Percentiles rank a stretch among this genome's conserved stretches.
Evolutionary conservation across 2,329 filamentous ascomycete genomes (phyloP).

Genomic region (Colletotrichum navitas): DNA sequence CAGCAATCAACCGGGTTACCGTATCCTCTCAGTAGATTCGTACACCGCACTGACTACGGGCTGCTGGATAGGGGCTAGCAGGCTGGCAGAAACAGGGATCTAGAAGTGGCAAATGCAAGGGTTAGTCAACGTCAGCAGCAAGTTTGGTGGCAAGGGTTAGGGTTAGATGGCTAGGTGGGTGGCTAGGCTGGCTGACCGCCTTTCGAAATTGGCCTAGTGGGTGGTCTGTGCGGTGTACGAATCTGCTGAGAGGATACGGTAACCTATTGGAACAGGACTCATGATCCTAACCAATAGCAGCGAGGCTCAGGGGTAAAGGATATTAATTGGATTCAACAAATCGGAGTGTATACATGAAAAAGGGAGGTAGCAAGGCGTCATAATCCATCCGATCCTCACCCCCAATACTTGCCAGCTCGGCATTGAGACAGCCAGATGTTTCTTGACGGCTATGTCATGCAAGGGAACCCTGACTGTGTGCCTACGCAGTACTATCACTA

Average conservation of each 20-base stretch:
- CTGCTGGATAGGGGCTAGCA: too few species aligned
- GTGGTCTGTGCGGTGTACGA: too few species aligned
- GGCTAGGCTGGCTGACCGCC: too few species aligned
- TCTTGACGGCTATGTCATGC: slow-evolving; percentile 19
- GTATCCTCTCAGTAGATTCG: too few species aligned
- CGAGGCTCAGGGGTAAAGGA: not conserved
- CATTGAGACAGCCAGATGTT: not conserved
- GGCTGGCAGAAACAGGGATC: too few species aligned
- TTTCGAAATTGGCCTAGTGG: too few species aligned
- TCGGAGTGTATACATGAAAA: not conserved
- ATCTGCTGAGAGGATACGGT: too few species aligned
- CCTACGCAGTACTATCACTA: not conserved
- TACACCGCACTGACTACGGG: too few species aligned
- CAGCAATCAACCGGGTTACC: not conserved
- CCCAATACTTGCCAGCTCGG: not conserved
- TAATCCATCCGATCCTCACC: not conserved
- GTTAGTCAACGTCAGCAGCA: too few species aligned
- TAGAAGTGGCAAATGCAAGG: too few species aligned
- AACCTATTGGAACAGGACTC: slow-evolving; percentile 4
- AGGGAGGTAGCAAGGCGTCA: slow-evolving; percentile 3
- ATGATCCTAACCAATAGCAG: not conserved
- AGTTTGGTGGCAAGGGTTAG: too few species aligned
- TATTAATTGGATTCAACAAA: not conserved
- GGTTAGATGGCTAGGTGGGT: too few species aligned
- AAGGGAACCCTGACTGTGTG: slow-evolving; percentile 22